Base-by-base conservation (phyloP, 345 rosid species). In the Cardamine resedifolia region DNA sequence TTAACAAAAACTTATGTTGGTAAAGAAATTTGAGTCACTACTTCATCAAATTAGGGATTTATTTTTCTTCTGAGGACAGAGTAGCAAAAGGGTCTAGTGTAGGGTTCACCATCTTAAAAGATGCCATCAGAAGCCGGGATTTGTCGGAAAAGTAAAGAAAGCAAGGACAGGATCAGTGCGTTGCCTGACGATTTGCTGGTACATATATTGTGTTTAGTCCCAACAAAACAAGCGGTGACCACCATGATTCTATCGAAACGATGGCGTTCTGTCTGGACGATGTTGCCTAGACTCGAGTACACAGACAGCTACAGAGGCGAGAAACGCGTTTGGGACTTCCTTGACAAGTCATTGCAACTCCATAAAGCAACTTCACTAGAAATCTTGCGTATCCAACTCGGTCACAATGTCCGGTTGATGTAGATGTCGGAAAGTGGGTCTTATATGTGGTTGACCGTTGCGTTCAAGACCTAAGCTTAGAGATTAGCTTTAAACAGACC, bases 141-240 rank as follows among this genome's bases (percentile, higher is more conserved):
- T 33, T 4, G 26, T 49, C 26, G 10, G 30, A 51, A 50, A 24
- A 12, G 2, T 21, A 41, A 41, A 14, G 7, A 3, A 41, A 41
- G 68, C 68, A 15, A 63, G 4, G 55, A 23, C 47, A 34, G 36
- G 36, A 41, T 49, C 15, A 50, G 48, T 50, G n/a, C 30, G 0
- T 34, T 65, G 70, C 70, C 21, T 31, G 44, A 64, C 4, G 69
- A 64, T 48, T 31, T 64, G 18, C 31, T 64, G 5, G 4, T 48
- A 1, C 19, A 48, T 3, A 64, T 48, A 30, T 7, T 64, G 57
- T 19, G 15, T 12, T 1, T 15, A 7, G 5, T 48, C 56, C 31
- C 57, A 20, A 48, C 6, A 19, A 31, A 19, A 64, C 31, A 64
- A 7, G 69, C 58, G 0, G 47, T 66, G 26, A 21, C 9, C 4